These are phyloP conservation scores for Blastomyces percursus DNA, from an alignment of 2,329 filamentous ascomycete species.

Conservation along the genomic window DNA sequence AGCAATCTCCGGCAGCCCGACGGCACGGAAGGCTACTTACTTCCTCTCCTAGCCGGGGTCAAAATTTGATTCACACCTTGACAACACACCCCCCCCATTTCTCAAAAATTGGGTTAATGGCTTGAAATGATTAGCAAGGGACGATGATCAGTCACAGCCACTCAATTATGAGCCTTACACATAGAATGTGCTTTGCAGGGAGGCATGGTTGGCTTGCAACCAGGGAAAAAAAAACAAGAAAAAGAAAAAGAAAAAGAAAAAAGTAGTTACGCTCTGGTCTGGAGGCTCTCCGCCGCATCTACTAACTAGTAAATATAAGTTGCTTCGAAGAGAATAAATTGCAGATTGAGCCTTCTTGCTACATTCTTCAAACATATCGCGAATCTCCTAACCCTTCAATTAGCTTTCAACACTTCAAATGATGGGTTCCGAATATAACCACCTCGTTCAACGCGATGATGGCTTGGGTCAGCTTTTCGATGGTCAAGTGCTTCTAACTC, in stretches of 20 bases:
- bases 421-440: background rate
- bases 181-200: background rate
- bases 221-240: background rate
- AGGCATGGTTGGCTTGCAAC: background rate
- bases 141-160: constrained; percentile 3
- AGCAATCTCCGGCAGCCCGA: background rate
- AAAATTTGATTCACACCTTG: background rate
- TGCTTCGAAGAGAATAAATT: background rate
- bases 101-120: constrained; percentile 2
- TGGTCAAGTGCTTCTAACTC: constrained; percentile 3
- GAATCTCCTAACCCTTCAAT: background rate
- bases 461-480: constrained; percentile 13
- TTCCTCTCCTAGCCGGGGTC: background rate
- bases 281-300: background rate
- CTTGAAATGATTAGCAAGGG: background rate
- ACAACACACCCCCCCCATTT: background rate
- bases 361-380: constrained; percentile 1
- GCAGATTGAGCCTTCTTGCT: background rate
- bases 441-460: constrained; percentile 5
- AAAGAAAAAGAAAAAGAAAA: background rate
- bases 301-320: background rate
- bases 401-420: background rate
- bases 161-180: background rate
- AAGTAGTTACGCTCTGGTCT: background rate
- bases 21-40: no score